A percentile compares a stretch with the other conserved stretches of the same genome.
Evolutionary conservation across 202 grass and related monocot species (phyloP).

Genomic region (Eragrostis tef): DNA sequence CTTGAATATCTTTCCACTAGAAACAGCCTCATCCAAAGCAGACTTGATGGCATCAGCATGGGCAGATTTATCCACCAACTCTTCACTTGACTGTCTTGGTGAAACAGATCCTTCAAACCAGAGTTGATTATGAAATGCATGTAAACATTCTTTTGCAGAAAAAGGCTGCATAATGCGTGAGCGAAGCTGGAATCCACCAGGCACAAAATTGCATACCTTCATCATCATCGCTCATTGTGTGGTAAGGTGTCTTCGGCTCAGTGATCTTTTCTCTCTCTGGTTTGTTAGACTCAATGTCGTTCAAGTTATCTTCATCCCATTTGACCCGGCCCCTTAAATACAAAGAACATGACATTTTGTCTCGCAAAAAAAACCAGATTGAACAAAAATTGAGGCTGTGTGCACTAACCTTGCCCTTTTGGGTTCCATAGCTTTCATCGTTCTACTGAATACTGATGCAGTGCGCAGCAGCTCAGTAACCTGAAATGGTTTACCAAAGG

Average conservation of each 20-base stretch:
- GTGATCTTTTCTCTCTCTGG: conserved; percentile 68
- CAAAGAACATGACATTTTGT: background rate
- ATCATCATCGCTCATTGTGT: conserved; percentile 58
- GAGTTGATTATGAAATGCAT: conserved; percentile 18
- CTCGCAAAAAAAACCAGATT: background rate
- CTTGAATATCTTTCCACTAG: conserved; percentile 43
- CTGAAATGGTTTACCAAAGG: conserved; percentile 12
- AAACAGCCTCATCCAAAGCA: conserved; percentile 63
- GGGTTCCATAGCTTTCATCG: conserved; percentile 41
- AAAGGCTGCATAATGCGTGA: background rate
- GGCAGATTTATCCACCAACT: conserved; percentile 50
- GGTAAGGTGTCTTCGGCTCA: conserved; percentile 72
- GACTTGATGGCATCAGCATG: conserved; percentile 49
- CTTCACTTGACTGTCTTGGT: conserved; percentile 50
- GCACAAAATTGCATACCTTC: conserved; percentile 37
- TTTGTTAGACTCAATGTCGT: conserved; percentile 64
- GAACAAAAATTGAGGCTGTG: background rate
- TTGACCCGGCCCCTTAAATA: conserved; percentile 50
- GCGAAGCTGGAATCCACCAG: background rate
- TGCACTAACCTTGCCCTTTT: conserved; percentile 35
- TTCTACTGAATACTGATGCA: background rate
- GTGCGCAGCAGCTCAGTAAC: background rate
- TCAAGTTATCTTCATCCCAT: conserved; percentile 70
- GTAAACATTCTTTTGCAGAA: background rate
- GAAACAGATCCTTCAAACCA: conserved; percentile 49